phyloP scores from a whole-genome alignment of 2,329 filamentous ascomycete species.

The Hymenoscyphus salicellus region DNA sequence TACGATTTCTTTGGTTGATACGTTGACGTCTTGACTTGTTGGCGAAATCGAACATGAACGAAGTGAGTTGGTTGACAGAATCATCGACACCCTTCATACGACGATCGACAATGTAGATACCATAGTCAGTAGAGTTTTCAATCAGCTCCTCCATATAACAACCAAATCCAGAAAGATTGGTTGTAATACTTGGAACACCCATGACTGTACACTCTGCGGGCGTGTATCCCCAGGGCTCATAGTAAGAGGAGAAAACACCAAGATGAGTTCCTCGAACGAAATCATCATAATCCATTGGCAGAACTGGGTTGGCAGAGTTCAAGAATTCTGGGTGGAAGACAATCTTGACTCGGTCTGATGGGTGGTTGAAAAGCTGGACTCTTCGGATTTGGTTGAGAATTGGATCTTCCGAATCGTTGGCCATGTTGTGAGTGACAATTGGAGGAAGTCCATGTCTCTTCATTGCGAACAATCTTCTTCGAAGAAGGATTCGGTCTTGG shows the following conservation, averaged over 20 bases:
- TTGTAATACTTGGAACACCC: constrained; percentile 97
- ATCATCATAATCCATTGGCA: constrained; percentile 96
- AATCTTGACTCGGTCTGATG: constrained; percentile 91
- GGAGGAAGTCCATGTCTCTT: constrained; percentile 87
- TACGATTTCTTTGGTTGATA: constrained; percentile 97
- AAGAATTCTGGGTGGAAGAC: constrained; percentile 98
- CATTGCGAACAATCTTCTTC: constrained; percentile 92
- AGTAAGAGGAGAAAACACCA: constrained; percentile 95
- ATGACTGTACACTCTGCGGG: constrained; percentile 98
- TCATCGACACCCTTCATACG: constrained; percentile 94
- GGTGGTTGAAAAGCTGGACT: constrained; percentile 96
- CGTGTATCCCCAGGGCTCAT: constrained; percentile 98
- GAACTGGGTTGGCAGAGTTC: constrained; percentile 89
- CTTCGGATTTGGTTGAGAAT: constrained; percentile 93
- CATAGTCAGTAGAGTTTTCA: constrained; percentile 95
- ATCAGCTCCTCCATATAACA: constrained; percentile 99
- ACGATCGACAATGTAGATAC: constrained; percentile 97
- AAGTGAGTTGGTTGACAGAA: constrained; percentile 90
- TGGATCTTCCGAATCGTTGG: constrained; percentile 88
- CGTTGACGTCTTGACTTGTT: constrained; percentile 91
- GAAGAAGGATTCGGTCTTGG: constrained; percentile 88
- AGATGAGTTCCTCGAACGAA: constrained; percentile 96
- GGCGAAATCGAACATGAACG: constrained; percentile 91
- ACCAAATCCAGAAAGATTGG: constrained; percentile 94
- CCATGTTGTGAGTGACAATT: constrained; percentile 98